Evolutionary conservation across 1,284 basidiomycete species (phyloP).

Genomic region (Inonotus obliquus): DNA sequence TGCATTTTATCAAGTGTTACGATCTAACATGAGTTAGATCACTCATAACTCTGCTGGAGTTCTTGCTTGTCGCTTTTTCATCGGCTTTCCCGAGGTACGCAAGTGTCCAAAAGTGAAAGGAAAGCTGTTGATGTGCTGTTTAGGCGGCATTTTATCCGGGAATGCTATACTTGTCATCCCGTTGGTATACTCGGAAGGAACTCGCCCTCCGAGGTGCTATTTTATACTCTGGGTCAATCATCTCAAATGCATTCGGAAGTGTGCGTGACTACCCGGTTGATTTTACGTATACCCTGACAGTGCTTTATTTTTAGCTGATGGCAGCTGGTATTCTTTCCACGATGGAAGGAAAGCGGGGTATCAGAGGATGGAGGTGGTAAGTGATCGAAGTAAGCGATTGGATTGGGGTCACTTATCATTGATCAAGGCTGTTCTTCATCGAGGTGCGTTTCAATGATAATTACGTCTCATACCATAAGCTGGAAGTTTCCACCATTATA

Average conservation of each 20-base stretch:
- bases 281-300: neutral
- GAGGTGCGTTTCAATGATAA: too few relatives aligned
- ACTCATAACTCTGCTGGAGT: slow-evolving; percentile 25
- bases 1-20: neutral
- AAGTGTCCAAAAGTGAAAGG: too few relatives aligned
- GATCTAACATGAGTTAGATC: slow-evolving; percentile 1
- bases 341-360: slow-evolving; percentile 65
- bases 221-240: slow-evolving; percentile 61
- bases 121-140: neutral
- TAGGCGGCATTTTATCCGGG: slow-evolving; percentile 23
- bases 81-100: slow-evolving; percentile 26
- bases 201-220: slow-evolving; percentile 65
- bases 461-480: too few relatives aligned
- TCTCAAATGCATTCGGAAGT: slow-evolving; percentile 74
- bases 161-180: slow-evolving; percentile 21
- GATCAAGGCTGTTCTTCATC: slow-evolving; percentile 26
- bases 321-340: slow-evolving; percentile 64
- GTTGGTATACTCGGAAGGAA: slow-evolving; percentile 34
- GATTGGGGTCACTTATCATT: neutral
- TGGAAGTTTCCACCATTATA: slow-evolving; percentile 25
- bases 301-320: slow-evolving; percentile 43
- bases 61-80: slow-evolving; percentile 22
- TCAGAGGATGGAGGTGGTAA: slow-evolving; percentile 68
- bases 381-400: slow-evolving; percentile 15
- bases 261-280: slow-evolving; percentile 34